Conservation (phyloP, 75 land plant species). For the Selaginella tamariscina region DNA sequence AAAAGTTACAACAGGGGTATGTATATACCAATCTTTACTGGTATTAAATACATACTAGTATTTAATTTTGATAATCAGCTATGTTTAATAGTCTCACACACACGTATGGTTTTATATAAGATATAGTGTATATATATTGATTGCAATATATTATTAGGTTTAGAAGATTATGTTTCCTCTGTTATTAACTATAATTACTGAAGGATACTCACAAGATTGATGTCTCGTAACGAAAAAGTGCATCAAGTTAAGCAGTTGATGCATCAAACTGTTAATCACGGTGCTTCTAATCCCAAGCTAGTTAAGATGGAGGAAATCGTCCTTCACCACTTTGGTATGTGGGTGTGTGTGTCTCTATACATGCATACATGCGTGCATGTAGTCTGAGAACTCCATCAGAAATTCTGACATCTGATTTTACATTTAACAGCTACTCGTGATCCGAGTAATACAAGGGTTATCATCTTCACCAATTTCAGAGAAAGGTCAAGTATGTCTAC, state of each 20-base stretch:
- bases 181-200: neutral
- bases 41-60: neutral
- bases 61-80: neutral
- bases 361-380: too few species aligned
- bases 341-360: too few species aligned
- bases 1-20: conserved; percentile 77
- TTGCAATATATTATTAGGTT: too few species aligned
- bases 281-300: conserved; percentile 78
- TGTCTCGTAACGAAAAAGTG: conserved; percentile 51
- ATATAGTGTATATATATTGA: too few species aligned
- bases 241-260: conserved; percentile 44
- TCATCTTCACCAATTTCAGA: conserved; percentile 92
- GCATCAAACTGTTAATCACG: conserved; percentile 68
- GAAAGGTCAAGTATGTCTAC: conserved; percentile 76
- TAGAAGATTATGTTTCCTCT: neutral
- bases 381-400: too few species aligned
- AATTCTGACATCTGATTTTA: neutral
- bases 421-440: conserved; percentile 26
- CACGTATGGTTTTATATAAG: too few species aligned
- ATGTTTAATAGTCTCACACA: neutral
- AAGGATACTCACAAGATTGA: conserved; percentile 16
- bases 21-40: conserved; percentile 1
- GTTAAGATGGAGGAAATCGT: conserved; percentile 68
- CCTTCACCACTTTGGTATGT: conserved; percentile 72
- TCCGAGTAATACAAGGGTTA: conserved; percentile 66